Conservation (phyloP, 1,139 yeast genomes). For the Citeromyces siamensis region DNA sequence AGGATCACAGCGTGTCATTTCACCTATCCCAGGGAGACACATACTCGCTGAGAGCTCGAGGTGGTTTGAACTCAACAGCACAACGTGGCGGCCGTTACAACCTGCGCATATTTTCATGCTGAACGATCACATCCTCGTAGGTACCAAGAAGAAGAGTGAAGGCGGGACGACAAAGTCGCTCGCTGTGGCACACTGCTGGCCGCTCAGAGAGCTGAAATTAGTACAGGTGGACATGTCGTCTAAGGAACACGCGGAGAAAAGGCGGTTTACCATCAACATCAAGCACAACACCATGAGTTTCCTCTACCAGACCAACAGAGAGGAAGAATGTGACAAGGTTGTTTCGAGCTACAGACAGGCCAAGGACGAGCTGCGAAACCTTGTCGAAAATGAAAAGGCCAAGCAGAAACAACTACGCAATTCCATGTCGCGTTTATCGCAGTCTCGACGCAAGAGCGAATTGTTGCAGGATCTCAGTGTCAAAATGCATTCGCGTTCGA, state of each 20-base stretch:
- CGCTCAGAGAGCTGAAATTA: constrained; percentile 50
- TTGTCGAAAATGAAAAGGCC: constrained; percentile 25
- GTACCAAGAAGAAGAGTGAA: constrained; percentile 38
- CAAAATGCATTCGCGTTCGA: constrained; percentile 40
- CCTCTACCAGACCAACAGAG: constrained; percentile 54
- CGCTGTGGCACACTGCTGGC: constrained; percentile 75
- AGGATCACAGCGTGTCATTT: constrained; percentile 76
- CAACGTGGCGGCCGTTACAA: constrained; percentile 75
- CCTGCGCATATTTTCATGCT: constrained; percentile 67
- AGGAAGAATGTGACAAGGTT: constrained; percentile 45
- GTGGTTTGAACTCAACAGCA: constrained; percentile 82
- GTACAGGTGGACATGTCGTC: constrained; percentile 14
- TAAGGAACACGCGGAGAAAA: constrained; percentile 16
- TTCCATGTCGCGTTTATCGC: constrained; percentile 30
- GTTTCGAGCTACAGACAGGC: constrained; percentile 53
- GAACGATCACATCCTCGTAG: constrained; percentile 69
- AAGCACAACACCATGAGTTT: constrained; percentile 35
- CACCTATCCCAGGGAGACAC: constrained; percentile 73
- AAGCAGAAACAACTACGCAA: constrained; percentile 32
- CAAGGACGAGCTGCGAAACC: constrained; percentile 40
- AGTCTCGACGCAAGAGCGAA: constrained; percentile 16
- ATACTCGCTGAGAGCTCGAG: constrained; percentile 69
- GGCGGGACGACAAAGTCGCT: constrained; percentile 21
- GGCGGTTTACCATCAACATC: constrained; percentile 31
- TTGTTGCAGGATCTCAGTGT: constrained; percentile 39